Evolutionary conservation across 2,329 filamentous ascomycete species (phyloP).

Genomic region (Xylaria sp.): DNA sequence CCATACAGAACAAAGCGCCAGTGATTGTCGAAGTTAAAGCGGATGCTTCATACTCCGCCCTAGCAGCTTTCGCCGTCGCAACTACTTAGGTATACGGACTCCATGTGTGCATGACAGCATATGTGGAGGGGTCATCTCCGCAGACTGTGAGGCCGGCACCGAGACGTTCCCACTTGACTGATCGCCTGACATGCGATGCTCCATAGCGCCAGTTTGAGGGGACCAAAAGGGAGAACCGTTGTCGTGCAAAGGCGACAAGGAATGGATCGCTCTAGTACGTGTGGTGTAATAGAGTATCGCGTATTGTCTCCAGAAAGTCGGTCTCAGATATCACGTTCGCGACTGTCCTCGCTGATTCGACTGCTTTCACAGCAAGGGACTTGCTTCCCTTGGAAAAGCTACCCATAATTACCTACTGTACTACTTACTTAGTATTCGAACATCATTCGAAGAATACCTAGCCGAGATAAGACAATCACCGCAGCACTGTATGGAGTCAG

Average conservation of each 20-base stretch:
- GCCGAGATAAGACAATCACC: not conserved
- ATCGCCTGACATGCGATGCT: not conserved
- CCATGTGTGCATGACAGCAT: constrained; percentile 16
- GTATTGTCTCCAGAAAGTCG: no score
- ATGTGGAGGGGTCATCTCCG: constrained; percentile 26
- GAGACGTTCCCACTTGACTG: constrained; percentile 17
- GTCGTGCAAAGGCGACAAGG: no score
- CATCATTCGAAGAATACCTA: no score
- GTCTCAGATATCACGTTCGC: no score
- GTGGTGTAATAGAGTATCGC: no score
- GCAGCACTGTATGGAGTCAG: constrained; percentile 15
- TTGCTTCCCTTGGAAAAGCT: not conserved
- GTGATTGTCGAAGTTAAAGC: not conserved
- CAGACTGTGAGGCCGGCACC: not conserved
- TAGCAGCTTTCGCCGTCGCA: not conserved
- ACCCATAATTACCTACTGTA: no score
- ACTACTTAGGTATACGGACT: not conserved
- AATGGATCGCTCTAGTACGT: no score
- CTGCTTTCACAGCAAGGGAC: no score
- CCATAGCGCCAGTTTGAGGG: not conserved
- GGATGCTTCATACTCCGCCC: not conserved
- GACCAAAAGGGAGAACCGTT: not conserved
- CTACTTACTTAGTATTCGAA: no score
- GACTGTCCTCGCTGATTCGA: no score
- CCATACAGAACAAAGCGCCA: not conserved